These are phyloP conservation scores for Exsudoporus floridanus DNA, from an alignment of 1,284 basidiomycete species.

Conservation along the genomic window DNA sequence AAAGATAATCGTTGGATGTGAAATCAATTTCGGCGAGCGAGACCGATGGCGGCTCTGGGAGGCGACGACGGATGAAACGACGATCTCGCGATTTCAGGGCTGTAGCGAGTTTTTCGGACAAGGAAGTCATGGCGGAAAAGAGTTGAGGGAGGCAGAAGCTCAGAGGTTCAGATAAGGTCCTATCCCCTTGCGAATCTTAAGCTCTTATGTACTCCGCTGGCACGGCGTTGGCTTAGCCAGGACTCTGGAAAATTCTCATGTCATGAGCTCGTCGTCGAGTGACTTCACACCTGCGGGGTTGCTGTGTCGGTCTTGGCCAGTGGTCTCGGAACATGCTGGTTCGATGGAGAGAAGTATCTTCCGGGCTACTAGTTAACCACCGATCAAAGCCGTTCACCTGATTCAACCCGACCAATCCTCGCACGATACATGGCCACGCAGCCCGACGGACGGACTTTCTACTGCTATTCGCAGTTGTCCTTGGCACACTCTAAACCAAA, in stretches of 20 bases:
- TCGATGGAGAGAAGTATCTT: too few relatives aligned
- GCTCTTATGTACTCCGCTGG: neutral
- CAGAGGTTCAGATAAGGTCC: neutral
- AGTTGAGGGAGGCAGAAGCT: neutral
- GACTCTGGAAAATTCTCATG: slow-evolving; percentile 6
- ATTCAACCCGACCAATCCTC: too few relatives aligned
- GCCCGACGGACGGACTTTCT: too few relatives aligned
- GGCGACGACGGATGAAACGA: slow-evolving; percentile 59
- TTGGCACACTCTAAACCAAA: too few relatives aligned
- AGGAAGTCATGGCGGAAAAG: slow-evolving; percentile 29
- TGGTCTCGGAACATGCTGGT: too few relatives aligned
- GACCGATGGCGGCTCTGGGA: slow-evolving; percentile 40
- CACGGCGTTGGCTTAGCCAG: too few relatives aligned
- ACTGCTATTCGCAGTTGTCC: too few relatives aligned
- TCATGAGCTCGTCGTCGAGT: slow-evolving; percentile 5
- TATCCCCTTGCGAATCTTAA: neutral
- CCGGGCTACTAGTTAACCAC: too few relatives aligned
- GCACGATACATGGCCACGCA: too few relatives aligned
- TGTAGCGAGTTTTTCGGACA: slow-evolving; percentile 42
- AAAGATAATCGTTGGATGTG: slow-evolving; percentile 93
- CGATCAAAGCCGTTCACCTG: too few relatives aligned
- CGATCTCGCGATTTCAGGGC: slow-evolving; percentile 63
- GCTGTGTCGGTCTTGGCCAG: too few relatives aligned
- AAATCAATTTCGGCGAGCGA: slow-evolving; percentile 59
- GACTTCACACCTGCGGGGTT: neutral